A percentile compares a stretch with the other conserved stretches of the same genome.
These are phyloP conservation scores for Leucosporidium yakuticum DNA, from an alignment of 768 basidiomycete species.

Conservation along the genomic window DNA sequence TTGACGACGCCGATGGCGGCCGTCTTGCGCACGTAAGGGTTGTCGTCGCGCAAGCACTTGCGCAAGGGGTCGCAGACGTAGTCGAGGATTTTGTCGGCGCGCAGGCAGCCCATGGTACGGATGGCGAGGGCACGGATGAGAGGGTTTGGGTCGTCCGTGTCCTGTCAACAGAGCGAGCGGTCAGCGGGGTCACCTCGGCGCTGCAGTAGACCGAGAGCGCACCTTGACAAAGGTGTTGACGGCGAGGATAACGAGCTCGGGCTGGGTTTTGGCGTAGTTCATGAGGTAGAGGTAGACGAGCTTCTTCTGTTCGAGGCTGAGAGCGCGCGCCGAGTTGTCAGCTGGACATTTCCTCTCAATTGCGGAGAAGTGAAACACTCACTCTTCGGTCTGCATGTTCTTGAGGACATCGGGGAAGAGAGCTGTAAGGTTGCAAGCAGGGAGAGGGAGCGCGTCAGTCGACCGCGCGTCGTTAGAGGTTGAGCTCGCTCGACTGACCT, in stretches of 20 bases:
- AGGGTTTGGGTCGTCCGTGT: conserved; percentile 92
- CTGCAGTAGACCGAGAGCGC: not conserved
- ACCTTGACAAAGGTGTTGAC: conserved; percentile 92
- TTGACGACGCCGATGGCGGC: conserved; percentile 96
- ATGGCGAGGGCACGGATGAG: conserved; percentile 93
- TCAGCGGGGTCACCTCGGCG: not conserved
- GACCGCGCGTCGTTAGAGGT: not conserved
- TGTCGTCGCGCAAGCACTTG: conserved; percentile 86
- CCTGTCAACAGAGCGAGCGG: conserved; percentile 51
- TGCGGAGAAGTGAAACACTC: not conserved
- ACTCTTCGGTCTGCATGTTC: conserved; percentile 98
- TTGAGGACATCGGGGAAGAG: conserved; percentile 97
- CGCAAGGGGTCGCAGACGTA: conserved; percentile 94
- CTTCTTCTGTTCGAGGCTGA: conserved; percentile 88
- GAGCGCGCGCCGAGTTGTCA: not conserved
- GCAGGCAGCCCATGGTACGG: conserved; percentile 93
- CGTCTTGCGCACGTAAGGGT: conserved; percentile 97
- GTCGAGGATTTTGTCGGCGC: conserved; percentile 98
- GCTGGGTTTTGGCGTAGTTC: conserved; percentile 99
- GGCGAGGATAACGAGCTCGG: conserved; percentile 95
- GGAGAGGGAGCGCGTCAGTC: conserved; percentile 4
- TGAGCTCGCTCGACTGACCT: conserved; percentile 49
- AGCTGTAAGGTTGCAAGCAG: conserved; percentile 52
- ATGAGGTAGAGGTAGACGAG: conserved; percentile 84
- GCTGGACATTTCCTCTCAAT: not conserved